A percentile compares a stretch with the other conserved stretches of the same genome.
Conservation (phyloP, 2,329 filamentous ascomycete genomes). For the Canariomyces notabilis region DNA sequence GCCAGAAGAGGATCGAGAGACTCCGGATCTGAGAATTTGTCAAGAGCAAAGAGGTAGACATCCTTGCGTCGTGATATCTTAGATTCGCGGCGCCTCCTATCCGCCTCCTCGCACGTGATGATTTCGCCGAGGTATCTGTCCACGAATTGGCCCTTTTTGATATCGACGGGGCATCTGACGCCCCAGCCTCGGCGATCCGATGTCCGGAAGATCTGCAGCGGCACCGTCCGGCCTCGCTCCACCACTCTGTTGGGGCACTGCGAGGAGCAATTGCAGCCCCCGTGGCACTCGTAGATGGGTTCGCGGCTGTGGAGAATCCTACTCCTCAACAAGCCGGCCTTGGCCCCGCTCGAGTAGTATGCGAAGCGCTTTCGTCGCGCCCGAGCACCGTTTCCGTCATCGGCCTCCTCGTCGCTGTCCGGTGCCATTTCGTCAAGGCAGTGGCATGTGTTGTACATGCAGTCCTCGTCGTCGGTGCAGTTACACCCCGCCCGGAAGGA, state of each 20-base stretch:
- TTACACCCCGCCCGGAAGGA: slow-evolving; percentile 66
- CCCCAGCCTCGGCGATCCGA: slow-evolving; percentile 71
- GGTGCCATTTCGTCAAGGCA: slow-evolving; percentile 56
- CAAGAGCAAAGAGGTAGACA: slow-evolving; percentile 73
- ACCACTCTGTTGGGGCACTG: slow-evolving; percentile 72
- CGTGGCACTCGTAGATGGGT: slow-evolving; percentile 78
- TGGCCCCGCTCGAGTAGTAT: slow-evolving; percentile 54
- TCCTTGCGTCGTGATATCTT: slow-evolving; percentile 59
- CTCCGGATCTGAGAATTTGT: slow-evolving; percentile 65
- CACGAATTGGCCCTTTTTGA: slow-evolving; percentile 71
- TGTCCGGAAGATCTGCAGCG: slow-evolving; percentile 74
- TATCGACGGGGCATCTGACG: slow-evolving; percentile 58
- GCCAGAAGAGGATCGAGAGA: slow-evolving; percentile 53
- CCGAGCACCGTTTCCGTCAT: slow-evolving; percentile 43
- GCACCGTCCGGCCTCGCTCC: slow-evolving; percentile 64
- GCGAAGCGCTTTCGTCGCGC: slow-evolving; percentile 46
- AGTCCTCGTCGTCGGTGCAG: slow-evolving; percentile 57
- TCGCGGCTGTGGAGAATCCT: slow-evolving; percentile 48
- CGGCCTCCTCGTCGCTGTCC: slow-evolving; percentile 53
- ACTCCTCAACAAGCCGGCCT: slow-evolving; percentile 48
- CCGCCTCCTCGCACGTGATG: slow-evolving; percentile 60
- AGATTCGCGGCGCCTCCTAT: slow-evolving; percentile 54
- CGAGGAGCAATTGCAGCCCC: slow-evolving; percentile 59
- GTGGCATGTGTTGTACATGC: slow-evolving; percentile 62
- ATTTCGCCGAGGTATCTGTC: slow-evolving; percentile 73